phyloP scores from a whole-genome alignment of 2,329 filamentous ascomycete genomes.

The Aspergillus ruber region DNA sequence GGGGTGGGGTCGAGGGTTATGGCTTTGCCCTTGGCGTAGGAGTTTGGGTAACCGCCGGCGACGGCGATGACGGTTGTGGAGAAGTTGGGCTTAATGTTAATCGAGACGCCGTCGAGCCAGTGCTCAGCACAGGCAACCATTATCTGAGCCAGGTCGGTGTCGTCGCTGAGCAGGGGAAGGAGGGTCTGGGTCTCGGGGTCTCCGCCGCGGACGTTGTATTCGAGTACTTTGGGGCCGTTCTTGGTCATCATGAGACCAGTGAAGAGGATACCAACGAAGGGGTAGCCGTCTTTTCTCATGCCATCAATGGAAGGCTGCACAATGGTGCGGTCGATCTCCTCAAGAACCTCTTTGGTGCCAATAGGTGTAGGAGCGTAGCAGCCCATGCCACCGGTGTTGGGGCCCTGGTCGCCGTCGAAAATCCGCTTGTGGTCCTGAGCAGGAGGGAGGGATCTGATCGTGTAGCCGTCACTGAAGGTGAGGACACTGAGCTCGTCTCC shows the following conservation, averaged over 20 bases:
- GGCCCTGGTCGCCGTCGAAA: constrained; percentile 80
- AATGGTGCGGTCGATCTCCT: constrained; percentile 70
- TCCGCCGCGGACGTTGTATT: constrained; percentile 91
- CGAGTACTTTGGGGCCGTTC: constrained; percentile 71
- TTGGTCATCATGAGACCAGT: constrained; percentile 85
- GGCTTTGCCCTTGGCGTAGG: constrained; percentile 70
- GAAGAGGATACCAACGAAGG: constrained; percentile 41
- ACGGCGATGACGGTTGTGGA: constrained; percentile 92
- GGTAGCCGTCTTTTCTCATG: constrained; percentile 68
- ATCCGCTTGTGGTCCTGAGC: constrained; percentile 97
- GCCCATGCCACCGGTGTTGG: constrained; percentile 96
- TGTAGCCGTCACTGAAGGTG: constrained; percentile 83
- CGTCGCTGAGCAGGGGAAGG: constrained; percentile 65
- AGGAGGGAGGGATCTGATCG: constrained; percentile 74
- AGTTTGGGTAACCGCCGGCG: constrained; percentile 81
- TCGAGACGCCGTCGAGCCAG: constrained; percentile 61
- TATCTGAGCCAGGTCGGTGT: constrained; percentile 79
- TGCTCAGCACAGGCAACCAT: constrained; percentile 79
- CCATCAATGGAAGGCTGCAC: constrained; percentile 85
- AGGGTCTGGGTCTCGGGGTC: constrained; percentile 89
- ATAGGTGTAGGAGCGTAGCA: constrained; percentile 90
- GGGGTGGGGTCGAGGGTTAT: constrained; percentile 52
- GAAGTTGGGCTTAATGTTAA: constrained; percentile 63
- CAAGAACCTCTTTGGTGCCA: constrained; percentile 67
- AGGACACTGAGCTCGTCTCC: constrained; percentile 91